Evolutionary conservation across 2,329 filamentous ascomycete genomes (phyloP), one percentile per base, ranked within the genome.

Genomic region (Tricladium varicosporioides): DNA sequence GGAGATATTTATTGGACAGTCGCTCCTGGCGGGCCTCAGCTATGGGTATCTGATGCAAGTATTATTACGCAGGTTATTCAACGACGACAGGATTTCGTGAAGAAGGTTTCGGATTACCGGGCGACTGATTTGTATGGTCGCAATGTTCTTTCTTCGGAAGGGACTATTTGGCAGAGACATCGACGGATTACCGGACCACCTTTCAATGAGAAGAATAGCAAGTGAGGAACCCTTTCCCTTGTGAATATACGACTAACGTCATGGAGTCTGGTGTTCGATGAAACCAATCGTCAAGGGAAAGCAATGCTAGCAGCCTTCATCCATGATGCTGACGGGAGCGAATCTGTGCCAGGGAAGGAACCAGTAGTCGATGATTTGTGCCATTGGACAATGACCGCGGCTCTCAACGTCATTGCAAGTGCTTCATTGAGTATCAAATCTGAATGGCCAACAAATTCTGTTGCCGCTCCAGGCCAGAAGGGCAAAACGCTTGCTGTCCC

Each of bases 81-180:
- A 45, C 33, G 60, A 44, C 55, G 58, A 45, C 60, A 59, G 45
- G 61, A 65, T 43, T 65, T 63, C 40, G 50, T 57, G 7, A 65
- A 65, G 50, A 45, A 50, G 22, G 36, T 50, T 2, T n/a, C 19
- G 2, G 45, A 64, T 9, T 54, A 61, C 62, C 64, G 54, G 2
- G 33, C 60, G 19, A 48, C 71, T 14, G 65, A 66, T 5, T 49
- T 73, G 5, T 74, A 69, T 63, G 88, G 89, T 33, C 78, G 83
- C 54, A 92, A 90, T 68, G 80, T 92, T 2, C 73, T 91, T 27
- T 83, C 83, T 0, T 83, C 85, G 1, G 88, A 92, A 69, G 87
- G 87, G 0, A 67, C 76, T 0, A 70, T 79, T 32, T 92, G 88
- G 89, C 83, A 86, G 40, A 78, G 83, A 71, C 88, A 92, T 70